These are phyloP conservation scores for Ensete glaucum DNA, from an alignment of 176 grass and related monocot genomes.

Conservation along the genomic window DNA sequence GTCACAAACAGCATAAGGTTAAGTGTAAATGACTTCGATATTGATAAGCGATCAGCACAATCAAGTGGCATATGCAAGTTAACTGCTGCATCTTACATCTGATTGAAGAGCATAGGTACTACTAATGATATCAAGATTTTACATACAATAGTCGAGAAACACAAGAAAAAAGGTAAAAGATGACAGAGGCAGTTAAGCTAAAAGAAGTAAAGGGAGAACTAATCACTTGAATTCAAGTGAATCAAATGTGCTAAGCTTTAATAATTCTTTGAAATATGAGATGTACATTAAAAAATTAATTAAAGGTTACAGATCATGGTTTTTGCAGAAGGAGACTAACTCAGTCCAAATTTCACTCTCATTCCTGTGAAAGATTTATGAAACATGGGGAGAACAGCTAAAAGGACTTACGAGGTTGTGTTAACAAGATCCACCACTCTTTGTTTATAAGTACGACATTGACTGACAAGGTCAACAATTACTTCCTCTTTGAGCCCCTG, in stretches of 20 bases:
- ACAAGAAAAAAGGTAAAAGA: not conserved
- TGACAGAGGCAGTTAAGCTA: not conserved
- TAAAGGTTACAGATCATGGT: not conserved
- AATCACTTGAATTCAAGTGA: not conserved
- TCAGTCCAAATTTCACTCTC: not conserved
- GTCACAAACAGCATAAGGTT: constrained; percentile 3
- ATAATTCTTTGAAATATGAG: not conserved
- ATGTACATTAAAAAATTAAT: not conserved
- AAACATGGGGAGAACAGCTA: constrained; percentile 2
- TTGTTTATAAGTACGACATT: constrained; percentile 92
- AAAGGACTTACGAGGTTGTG: constrained; percentile 56
- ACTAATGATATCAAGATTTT: not conserved
- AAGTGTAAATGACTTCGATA: not conserved
- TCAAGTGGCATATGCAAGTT: not conserved
- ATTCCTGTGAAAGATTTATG: not conserved
- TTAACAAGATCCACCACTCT: constrained; percentile 93
- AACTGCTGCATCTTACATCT: not conserved
- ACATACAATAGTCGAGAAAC: not conserved
- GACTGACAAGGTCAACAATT: constrained; percentile 90
- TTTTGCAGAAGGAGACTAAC: not conserved
- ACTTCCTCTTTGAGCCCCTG: constrained; percentile 96
- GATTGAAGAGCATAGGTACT: not conserved
- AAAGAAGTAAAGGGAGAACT: not conserved
- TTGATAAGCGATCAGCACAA: not conserved
- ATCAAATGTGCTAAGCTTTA: not conserved